Evolutionary conservation across 805 yeast genomes (phyloP).

Genomic region (Grigorovia humatica): DNA sequence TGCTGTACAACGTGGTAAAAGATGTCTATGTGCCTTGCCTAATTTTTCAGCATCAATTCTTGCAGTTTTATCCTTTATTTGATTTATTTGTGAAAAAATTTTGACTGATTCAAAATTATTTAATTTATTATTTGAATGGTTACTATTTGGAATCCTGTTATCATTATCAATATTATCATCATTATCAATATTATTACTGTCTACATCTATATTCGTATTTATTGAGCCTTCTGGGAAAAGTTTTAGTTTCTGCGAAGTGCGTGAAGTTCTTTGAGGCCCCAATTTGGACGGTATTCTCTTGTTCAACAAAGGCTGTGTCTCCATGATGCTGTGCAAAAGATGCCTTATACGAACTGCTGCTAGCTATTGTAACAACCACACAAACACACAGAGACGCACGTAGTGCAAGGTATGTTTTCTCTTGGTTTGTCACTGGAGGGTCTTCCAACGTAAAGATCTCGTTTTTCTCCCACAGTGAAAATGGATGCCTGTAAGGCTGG

Average conservation of each 20-base stretch:
- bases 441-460: too few species aligned
- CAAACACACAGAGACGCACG: too few species aligned
- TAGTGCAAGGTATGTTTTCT: too few species aligned
- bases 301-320: neutral
- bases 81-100: constrained; percentile 73
- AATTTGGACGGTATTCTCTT: constrained; percentile 2
- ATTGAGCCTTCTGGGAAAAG: constrained; percentile 52
- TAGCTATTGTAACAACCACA: too few species aligned
- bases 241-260: constrained; percentile 65
- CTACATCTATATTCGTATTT: constrained; percentile 4
- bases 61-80: constrained; percentile 80
- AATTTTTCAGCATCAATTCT: constrained; percentile 88
- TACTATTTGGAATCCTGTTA: neutral
- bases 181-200: neutral
- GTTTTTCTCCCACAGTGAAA: too few species aligned
- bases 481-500: neutral
- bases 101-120: neutral
- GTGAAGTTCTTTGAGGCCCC: constrained; percentile 65
- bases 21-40: constrained; percentile 63
- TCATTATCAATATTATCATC: neutral
- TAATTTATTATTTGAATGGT: neutral
- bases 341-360: too few species aligned
- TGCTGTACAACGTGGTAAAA: constrained; percentile 89
- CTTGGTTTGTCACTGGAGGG: too few species aligned
- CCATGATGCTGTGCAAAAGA: neutral